Evolutionary conservation across 352 stramenopile genomes (phyloP), one percentile per base, ranked within the genome.

Genomic region (Thraustotheca clavata): DNA sequence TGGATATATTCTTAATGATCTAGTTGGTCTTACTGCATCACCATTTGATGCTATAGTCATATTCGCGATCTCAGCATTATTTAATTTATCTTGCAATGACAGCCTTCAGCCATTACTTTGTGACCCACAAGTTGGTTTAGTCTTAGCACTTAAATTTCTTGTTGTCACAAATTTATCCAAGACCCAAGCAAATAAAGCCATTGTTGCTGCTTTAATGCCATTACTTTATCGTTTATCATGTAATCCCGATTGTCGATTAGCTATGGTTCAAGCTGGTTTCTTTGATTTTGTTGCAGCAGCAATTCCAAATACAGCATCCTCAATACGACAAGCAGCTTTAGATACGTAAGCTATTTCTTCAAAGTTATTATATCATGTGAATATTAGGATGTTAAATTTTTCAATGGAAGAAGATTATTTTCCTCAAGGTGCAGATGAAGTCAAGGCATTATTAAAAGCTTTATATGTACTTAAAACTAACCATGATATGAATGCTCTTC

Each of bases 71-170:
- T 72, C 74, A 4, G 77, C 80, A 18, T 69, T 91, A 5, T 91
- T 88, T 74, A 89, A 89, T 48, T 83, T 91, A 31, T 74, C 77
- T 18, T 89, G 80, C 62, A 85, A 76, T 66, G 83, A 89, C 41
- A 73, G 86, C 20, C 77, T 74, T 4, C 70, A 86, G 24, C 71
- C 73, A 31, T 50, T 88, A 8, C 71, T 91, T 2, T 68, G 57
- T 12, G 54, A 73, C n/a, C 82, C 73, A 0, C 49, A 35, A 0
- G 41, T 67, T 12, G 75, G 75, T 32, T 79, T 84, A 33, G 69
- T 89, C 11, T 59, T 68, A 0, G 70, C 74, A n/a, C 57, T 91
- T 11, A 67, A 87, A 32, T 60, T 74, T 7, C 59, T 91, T 12
- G 76, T 84, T 43, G 72, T 76, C 1, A 54, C 68, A 12, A 86